Base-by-base conservation (phyloP, 2,329 filamentous ascomycete genomes). In the Colletotrichum higginsianum region DNA sequence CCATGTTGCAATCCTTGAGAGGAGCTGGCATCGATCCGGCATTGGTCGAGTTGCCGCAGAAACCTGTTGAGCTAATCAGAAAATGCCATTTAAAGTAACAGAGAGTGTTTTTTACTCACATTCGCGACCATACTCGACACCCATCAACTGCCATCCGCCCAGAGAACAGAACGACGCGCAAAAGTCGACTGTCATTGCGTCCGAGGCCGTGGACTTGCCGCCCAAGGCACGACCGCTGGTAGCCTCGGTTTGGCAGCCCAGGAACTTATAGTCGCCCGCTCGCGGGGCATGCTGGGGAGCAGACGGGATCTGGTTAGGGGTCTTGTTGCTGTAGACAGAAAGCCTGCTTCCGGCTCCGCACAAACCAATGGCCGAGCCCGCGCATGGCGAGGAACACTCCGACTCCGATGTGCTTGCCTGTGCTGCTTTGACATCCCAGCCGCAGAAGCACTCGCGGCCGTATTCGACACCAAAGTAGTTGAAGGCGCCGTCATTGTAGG, bases 121-220 rank as follows among this genome's bases (percentile, higher is more conserved):
- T 63, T 79, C 78, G n/a, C 76, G 68, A 6, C 66, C 75, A 44
- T 79, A 79, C 60, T 79, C 78, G 5, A 79, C 42, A 52, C 77
- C 78, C 66, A 77, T 76, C 50, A 73, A 74, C 13, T 66, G 61
- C 65, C 64, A 74, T 49, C 72, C 74, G n/a, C 61, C 74, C 2
- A 72, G 46, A 5, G 52, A 73, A 30, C 76, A 78, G 67, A 77
- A 78, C 3, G 74, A 72, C 2, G 77, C 73, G 53, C 78, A 79
- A 2, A 66, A 30, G 12, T 76, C 74, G 13, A 77, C 72, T 7
- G 76, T 75, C 77, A 79, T 77, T 11, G 71, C 66, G 18, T 78
- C 77, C 6, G 71, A 73, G 18, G 75, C 76, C 23, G 67, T 67
- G 12, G 46, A 70, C 35, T 49, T 67, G 3, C 69, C 62, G 0